Conservation (phyloP, 1,139 yeast genomes). For the Dujonia santamariae region DNA sequence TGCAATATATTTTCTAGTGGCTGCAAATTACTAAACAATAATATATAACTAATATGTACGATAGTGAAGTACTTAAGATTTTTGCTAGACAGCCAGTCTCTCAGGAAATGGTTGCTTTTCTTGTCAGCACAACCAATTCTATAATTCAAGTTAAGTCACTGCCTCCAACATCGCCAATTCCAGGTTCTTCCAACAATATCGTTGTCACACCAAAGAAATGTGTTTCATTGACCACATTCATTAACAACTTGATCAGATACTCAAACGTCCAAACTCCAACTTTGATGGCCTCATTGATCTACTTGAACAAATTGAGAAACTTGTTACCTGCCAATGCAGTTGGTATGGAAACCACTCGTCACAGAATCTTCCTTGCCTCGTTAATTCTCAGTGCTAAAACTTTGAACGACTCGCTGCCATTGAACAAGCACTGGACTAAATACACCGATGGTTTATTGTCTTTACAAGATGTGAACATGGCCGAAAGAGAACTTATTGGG, state of each 20-base stretch:
- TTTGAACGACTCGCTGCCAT: conserved; percentile 88
- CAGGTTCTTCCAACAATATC: conserved; percentile 13
- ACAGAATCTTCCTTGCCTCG: conserved; percentile 85
- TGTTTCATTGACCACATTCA: conserved; percentile 54
- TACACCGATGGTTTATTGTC: conserved; percentile 83
- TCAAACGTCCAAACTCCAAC: conserved; percentile 96
- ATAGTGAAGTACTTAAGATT: conserved; percentile 61
- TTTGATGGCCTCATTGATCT: conserved; percentile 85
- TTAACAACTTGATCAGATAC: conserved; percentile 64
- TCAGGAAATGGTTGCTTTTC: conserved; percentile 73
- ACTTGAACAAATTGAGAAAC: conserved; percentile 70
- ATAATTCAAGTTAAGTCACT: conserved; percentile 56
- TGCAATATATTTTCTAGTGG: no score
- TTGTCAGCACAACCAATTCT: conserved; percentile 77
- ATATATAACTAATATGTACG: conserved; percentile 43
- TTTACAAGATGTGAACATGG: conserved; percentile 79
- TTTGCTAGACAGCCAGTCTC: conserved; percentile 78
- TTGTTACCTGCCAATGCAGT: conserved; percentile 84
- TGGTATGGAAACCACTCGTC: conserved; percentile 93
- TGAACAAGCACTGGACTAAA: conserved; percentile 93
- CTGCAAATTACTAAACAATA: no score
- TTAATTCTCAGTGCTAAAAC: conserved; percentile 86
- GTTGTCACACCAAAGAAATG: conserved; percentile 23
- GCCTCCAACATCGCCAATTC: conserved; percentile 9
- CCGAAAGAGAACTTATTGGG: conserved; percentile 82